Evolutionary conservation across 805 yeast species (phyloP), one percentile per base, ranked within the genome.

Genomic region (Candida odintsovae): DNA sequence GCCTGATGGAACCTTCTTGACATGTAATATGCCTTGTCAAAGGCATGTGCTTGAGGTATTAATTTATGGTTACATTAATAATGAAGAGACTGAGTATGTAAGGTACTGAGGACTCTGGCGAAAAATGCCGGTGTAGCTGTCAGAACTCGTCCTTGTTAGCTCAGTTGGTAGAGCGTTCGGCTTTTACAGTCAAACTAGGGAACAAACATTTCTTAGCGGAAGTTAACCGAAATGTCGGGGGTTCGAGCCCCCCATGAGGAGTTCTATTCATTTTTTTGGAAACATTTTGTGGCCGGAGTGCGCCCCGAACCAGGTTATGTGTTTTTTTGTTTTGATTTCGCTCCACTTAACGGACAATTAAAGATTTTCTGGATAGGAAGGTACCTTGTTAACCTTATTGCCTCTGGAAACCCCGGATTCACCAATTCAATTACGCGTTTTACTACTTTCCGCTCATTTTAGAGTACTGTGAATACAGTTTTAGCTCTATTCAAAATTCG

Each of bases 91-190:
- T n/a, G n/a, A n/a, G n/a, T n/a, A n/a, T n/a, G n/a, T n/a, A n/a
- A n/a, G n/a, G n/a, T n/a, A n/a, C n/a, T n/a, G n/a, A n/a, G n/a
- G n/a, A n/a, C n/a, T n/a, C n/a, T n/a, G n/a, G n/a, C n/a, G n/a
- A n/a, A n/a, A n/a, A n/a, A n/a, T n/a, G n/a, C n/a, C n/a, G n/a
- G n/a, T n/a, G n/a, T n/a, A n/a, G n/a, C n/a, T n/a, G n/a, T n/a
- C 43, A 39, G 54, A 49, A 49, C 54, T 50, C 51, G 52, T 50
- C 51, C 51, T 46, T 48, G 54, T 50, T 48, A 50, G 52, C 53
- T 50, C 53, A 50, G 53, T 50, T 50, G 53, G 53, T 50, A 50
- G 53, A 50, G 53, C 53, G 53, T 50, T 50, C 53, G 53, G 52
- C 52, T 49, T 49, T 49, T 49, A 49, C 47, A 49, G 52, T 44